Evolutionary conservation across 352 stramenopile species (phyloP).

Genomic region (Globisporangium megalacanthum): DNA sequence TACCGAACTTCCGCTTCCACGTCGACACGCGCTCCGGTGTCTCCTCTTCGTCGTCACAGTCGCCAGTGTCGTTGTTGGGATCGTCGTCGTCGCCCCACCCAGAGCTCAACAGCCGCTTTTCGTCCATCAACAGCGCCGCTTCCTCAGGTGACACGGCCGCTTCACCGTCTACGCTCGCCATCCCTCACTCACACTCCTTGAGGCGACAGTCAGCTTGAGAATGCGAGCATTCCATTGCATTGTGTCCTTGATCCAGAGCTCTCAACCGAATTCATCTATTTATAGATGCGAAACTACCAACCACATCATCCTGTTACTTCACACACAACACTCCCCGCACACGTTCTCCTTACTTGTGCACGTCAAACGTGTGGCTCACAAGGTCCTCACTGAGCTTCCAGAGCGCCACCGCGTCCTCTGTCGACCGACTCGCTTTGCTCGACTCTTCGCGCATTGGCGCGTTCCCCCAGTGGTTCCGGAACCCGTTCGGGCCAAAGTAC

Average conservation of each 20-base stretch:
- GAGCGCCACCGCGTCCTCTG: constrained; percentile 19
- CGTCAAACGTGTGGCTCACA: constrained; percentile 14
- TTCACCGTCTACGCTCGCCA: not conserved
- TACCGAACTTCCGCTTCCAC: constrained; percentile 4
- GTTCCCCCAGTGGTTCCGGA: constrained; percentile 22
- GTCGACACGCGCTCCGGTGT: constrained; percentile 3
- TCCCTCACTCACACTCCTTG: not conserved
- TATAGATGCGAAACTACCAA: too few relatives aligned
- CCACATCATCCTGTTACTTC: too few relatives aligned
- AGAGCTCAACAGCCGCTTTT: constrained; percentile 19
- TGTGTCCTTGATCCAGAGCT: too few relatives aligned
- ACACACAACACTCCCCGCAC: not conserved
- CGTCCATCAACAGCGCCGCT: not conserved
- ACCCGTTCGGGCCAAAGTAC: constrained; percentile 28
- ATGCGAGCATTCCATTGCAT: too few relatives aligned
- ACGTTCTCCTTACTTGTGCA: constrained; percentile 9
- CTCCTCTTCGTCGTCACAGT: constrained; percentile 10
- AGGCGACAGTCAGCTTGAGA: too few relatives aligned
- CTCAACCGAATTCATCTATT: too few relatives aligned
- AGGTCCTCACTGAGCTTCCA: constrained; percentile 35
- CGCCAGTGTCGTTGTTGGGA: constrained; percentile 1
- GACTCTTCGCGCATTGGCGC: constrained; percentile 19
- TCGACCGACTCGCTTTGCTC: constrained; percentile 24
- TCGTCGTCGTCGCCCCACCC: constrained; percentile 19
- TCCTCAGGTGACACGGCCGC: not conserved